Conservation (phyloP, 345 rosid genomes). For the Heritiera fomes region DNA sequence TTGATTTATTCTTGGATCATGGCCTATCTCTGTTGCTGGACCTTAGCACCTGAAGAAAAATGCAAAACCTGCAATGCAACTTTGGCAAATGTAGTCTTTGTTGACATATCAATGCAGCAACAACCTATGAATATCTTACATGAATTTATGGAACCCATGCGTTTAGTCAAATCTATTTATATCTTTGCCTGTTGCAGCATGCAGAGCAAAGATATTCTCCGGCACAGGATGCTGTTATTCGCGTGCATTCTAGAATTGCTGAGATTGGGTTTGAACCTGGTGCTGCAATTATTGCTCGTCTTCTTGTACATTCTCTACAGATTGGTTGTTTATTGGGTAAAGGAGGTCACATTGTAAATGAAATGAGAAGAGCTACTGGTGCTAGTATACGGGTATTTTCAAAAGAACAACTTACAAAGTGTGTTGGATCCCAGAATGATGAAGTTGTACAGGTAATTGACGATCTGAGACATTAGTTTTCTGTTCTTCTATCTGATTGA, state of each 20-base stretch:
- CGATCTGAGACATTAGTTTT: neutral
- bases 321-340: constrained; percentile 70
- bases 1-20: constrained; percentile 2
- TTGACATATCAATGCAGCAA: neutral
- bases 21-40: neutral
- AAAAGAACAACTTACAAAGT: constrained; percentile 52
- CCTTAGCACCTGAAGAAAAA: constrained; percentile 7
- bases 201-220: constrained; percentile 66
- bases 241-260: constrained; percentile 64
- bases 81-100: neutral
- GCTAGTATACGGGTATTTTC: constrained; percentile 63
- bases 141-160: neutral
- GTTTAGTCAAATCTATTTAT: neutral
- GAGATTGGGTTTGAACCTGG: constrained; percentile 79
- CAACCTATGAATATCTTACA: neutral
- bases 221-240: constrained; percentile 74
- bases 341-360: constrained; percentile 66
- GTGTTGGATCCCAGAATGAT: constrained; percentile 48
- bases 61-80: neutral
- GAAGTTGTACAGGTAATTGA: constrained; percentile 69
- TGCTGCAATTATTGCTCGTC: constrained; percentile 65
- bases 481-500: constrained; percentile 10
- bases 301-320: constrained; percentile 64
- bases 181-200: constrained; percentile 45
- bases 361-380: constrained; percentile 78